Percentiles rank a stretch among this genome's conserved stretches.
phyloP scores from a whole-genome alignment of 108 stramenopile species.

The Skeletonema costatum region DNA sequence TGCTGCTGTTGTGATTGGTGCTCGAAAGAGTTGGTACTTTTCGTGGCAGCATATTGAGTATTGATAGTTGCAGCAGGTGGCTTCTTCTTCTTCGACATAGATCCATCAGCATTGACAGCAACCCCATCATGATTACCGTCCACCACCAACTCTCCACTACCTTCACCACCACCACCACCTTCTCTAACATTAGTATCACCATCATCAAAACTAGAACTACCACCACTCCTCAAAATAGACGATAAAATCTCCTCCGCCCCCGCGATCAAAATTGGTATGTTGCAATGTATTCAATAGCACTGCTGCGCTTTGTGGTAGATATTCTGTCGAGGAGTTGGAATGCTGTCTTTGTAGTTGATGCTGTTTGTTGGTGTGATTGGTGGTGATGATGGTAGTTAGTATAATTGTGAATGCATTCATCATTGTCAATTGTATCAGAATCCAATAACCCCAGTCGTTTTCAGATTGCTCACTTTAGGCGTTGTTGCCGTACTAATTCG shows the following conservation, averaged over 20 bases:
- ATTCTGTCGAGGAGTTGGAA: background rate
- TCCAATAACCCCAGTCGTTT: conserved; percentile 31
- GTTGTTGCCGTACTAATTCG: background rate
- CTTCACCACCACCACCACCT: too few species aligned
- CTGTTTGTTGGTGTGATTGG: background rate
- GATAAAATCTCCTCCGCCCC: too few species aligned
- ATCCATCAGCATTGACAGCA: too few species aligned
- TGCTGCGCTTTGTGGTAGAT: conserved; percentile 46
- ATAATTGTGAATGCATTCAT: background rate
- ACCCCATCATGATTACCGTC: too few species aligned
- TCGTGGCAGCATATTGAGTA: too few species aligned
- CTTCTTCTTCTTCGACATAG: too few species aligned
- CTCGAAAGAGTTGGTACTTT: too few species aligned
- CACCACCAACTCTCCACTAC: too few species aligned
- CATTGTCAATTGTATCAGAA: background rate
- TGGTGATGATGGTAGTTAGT: background rate
- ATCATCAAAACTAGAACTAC: background rate
- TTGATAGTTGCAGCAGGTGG: too few species aligned
- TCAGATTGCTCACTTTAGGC: background rate
- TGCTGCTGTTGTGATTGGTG: too few species aligned
- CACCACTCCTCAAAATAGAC: background rate
- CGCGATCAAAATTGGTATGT: background rate
- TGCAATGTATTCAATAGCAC: conserved; percentile 22
- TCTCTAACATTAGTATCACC: background rate
- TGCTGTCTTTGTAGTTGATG: background rate